Evolutionary conservation across 768 basidiomycete genomes (phyloP), one percentile per base, ranked within the genome.

Genomic region (Peribolospora kevripleyi): DNA sequence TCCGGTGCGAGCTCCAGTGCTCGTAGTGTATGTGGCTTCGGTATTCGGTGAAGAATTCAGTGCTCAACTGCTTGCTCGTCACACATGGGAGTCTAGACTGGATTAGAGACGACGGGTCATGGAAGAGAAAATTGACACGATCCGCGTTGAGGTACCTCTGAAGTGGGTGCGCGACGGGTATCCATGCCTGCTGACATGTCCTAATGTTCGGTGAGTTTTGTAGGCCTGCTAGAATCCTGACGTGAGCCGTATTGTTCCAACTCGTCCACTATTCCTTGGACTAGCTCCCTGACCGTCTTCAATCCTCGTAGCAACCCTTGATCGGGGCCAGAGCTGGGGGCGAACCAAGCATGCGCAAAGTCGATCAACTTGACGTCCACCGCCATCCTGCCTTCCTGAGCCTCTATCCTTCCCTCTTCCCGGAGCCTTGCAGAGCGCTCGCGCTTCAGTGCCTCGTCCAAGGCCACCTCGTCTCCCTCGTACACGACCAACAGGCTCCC

Each of bases 351-450:
- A 66, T 97, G 91, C 6, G 88, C 90, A 65, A 98, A 95, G 70
- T 98, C 91, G 60, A 97, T 95, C 59, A 93, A 69, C 60, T 80
- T 80, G 57, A 93, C 72, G 10, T 72, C 70, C 58, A 75, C 81
- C 41, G 76, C 74, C 13, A 72, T 72, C 41, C 70, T 73, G 54
- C 42, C 48, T 50, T 59, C 50, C 14, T 38, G 10, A 47, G 53
- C 45, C 51, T 61, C 51, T 54, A 53, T n/a, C 42, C 57, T 46
- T 52, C 37, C 5, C 52, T 57, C 48, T 58, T 58, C 8, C 57
- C 63, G 39, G 53, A 4, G 37, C 53, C 38, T 41, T 46, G 14
- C 53, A 45, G 10, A 50, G 57, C 3, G 54, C 57, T 6, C 38
- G 7, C 61, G 49, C 2, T 64, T 59, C 14, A 72, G 58, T 0